Conservation (phyloP, 2,329 filamentous ascomycete species). For the Calonectria pseudoturangicola region DNA sequence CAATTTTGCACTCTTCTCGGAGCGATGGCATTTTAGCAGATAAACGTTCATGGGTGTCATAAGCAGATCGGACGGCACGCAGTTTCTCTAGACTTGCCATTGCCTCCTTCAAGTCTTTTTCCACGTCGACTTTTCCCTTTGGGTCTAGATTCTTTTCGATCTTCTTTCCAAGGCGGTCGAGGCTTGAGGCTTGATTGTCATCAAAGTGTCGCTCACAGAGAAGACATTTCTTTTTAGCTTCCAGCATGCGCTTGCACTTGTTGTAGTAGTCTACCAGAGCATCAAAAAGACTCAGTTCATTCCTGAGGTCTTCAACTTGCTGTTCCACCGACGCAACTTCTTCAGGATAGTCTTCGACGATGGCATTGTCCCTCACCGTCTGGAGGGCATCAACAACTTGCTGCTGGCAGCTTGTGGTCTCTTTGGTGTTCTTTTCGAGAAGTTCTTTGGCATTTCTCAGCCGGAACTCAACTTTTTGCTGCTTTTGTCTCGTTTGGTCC, state of each 20-base stretch:
- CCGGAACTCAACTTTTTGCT: conserved; percentile 85
- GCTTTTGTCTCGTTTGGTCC: conserved; percentile 81
- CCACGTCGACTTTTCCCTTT: conserved; percentile 76
- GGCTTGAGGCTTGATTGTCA: conserved; percentile 73
- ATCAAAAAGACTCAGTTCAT: conserved; percentile 81
- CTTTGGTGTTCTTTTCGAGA: conserved; percentile 77
- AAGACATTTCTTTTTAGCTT: conserved; percentile 82
- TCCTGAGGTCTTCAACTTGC: conserved; percentile 76
- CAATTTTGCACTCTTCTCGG: conserved; percentile 76
- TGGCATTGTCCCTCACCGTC: conserved; percentile 64
- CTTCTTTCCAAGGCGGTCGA: conserved; percentile 79
- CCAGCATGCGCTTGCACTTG: conserved; percentile 79
- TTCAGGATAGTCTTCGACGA: conserved; percentile 72
- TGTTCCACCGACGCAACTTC: conserved; percentile 71
- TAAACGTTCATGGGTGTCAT: conserved; percentile 84
- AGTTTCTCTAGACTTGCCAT: conserved; percentile 74
- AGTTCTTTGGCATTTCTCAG: conserved; percentile 80
- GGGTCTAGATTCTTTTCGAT: conserved; percentile 79
- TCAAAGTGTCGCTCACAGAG: conserved; percentile 84
- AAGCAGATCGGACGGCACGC: conserved; percentile 78
- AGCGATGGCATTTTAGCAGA: conserved; percentile 82
- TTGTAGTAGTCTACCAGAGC: conserved; percentile 83
- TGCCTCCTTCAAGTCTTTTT: conserved; percentile 74
- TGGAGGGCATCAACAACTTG: conserved; percentile 71
- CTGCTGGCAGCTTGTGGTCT: conserved; percentile 77